Percentiles rank a stretch among this genome's conserved stretches.
These are phyloP conservation scores for Thozetella sp. DNA, from an alignment of 495 filamentous ascomycete species.

Conservation along the genomic window DNA sequence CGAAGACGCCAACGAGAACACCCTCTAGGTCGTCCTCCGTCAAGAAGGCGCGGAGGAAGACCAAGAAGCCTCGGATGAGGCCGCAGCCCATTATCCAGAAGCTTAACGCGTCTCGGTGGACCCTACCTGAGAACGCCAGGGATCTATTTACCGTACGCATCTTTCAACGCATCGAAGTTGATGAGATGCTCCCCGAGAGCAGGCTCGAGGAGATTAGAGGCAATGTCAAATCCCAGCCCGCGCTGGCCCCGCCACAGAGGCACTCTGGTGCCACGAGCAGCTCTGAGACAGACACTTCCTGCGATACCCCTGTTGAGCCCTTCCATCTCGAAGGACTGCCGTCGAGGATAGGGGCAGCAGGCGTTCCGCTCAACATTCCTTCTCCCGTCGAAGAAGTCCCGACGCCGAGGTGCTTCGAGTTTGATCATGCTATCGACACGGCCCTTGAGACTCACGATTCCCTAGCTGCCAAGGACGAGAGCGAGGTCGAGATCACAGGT, in stretches of 20 bases:
- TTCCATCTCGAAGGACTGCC: slow-evolving; percentile 35
- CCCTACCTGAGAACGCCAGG: slow-evolving; percentile 46
- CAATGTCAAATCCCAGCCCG: slow-evolving; percentile 25
- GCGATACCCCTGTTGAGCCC: slow-evolving; percentile 33
- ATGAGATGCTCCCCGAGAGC: slow-evolving; percentile 51
- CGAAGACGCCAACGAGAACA: slow-evolving; percentile 7
- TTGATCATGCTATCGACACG: not conserved
- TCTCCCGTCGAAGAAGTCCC: slow-evolving; percentile 15
- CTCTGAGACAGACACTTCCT: slow-evolving; percentile 17
- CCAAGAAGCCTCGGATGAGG: slow-evolving; percentile 33
- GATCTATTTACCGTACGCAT: slow-evolving; percentile 44
- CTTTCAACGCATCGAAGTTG: slow-evolving; percentile 47
- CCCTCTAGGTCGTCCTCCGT: slow-evolving; percentile 21
- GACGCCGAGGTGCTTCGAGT: slow-evolving; percentile 11
- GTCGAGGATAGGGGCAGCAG: slow-evolving; percentile 22
- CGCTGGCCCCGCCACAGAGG: slow-evolving; percentile 16
- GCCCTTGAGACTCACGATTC: not conserved
- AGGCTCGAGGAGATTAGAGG: slow-evolving; percentile 40
- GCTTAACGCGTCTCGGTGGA: slow-evolving; percentile 42
- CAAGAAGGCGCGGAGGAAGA: slow-evolving; percentile 35
- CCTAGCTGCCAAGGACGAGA: not conserved
- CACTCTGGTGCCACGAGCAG: slow-evolving; percentile 20
- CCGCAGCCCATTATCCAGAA: slow-evolving; percentile 22
- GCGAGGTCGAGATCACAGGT: too few species aligned
- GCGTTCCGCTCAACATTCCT: slow-evolving; percentile 12